These are phyloP conservation scores for Narthecium ossifragum DNA, from an alignment of 106 monocot genomes.

Conservation along the genomic window DNA sequence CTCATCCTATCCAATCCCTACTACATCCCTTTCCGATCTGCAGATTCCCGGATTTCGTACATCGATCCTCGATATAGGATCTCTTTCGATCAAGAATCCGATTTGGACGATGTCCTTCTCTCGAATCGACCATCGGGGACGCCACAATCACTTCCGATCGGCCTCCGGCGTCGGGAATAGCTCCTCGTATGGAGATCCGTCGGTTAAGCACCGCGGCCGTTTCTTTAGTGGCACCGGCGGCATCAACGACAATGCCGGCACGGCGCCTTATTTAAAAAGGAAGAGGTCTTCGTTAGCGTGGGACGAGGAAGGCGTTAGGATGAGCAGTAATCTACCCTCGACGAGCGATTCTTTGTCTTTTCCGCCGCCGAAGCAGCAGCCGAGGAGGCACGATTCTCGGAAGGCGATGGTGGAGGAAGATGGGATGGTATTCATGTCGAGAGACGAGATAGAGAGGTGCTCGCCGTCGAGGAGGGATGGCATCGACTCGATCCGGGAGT, in stretches of 20 bases:
- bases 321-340: neutral
- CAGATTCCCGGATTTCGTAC: no score
- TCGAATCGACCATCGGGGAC: no score
- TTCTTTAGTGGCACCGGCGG: neutral
- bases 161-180: neutral
- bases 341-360: neutral
- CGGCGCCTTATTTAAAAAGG: neutral
- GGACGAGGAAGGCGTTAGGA: neutral
- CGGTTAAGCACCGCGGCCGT: neutral
- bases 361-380: neutral
- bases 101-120: conserved; percentile 9
- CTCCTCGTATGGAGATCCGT: neutral
- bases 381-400: neutral
- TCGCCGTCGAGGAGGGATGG: conserved; percentile 95
- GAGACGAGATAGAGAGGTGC: conserved; percentile 81
- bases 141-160: no score
- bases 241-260: neutral
- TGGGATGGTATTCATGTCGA: conserved; percentile 42
- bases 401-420: conserved; percentile 14
- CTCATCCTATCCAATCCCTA: no score
- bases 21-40: no score
- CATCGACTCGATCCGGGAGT: conserved; percentile 50
- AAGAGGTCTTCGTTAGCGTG: neutral
- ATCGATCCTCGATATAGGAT: no score
- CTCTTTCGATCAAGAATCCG: no score